A percentile compares a stretch with the other conserved stretches of the same genome.
Evolutionary conservation across 73 alveolate species (phyloP).

Genomic region (Paramecium octaurelia): DNA sequence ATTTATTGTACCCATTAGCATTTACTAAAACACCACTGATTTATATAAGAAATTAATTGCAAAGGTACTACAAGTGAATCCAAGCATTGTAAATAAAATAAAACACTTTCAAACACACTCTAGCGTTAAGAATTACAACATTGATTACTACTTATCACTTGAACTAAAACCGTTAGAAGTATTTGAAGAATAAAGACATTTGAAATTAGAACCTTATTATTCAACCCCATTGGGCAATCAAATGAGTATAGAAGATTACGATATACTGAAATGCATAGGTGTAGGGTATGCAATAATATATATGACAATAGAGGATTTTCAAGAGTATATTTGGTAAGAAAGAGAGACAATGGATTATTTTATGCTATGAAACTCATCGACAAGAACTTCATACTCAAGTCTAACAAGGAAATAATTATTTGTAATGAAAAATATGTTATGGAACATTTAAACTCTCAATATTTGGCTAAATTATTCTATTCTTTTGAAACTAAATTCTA

Average conservation of each 20-base stretch:
- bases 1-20: neutral
- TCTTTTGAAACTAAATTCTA: constrained; percentile 61
- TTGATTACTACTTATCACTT: constrained; percentile 30
- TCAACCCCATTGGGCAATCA: neutral
- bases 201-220: constrained; percentile 21
- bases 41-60: neutral
- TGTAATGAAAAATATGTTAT: constrained; percentile 45
- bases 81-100: neutral
- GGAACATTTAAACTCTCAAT: constrained; percentile 19
- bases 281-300: neutral
- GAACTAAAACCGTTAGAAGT: constrained; percentile 14
- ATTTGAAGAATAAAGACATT: constrained; percentile 25
- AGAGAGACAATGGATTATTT: neutral
- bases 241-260: constrained; percentile 9
- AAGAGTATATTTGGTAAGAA: constrained; percentile 42
- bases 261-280: constrained; percentile 32
- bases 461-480: constrained; percentile 50
- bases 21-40: constrained; percentile 14
- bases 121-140: neutral
- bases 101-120: constrained; percentile 9
- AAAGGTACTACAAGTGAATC: neutral
- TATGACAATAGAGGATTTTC: neutral
- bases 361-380: constrained; percentile 53
- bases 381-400: constrained; percentile 23
- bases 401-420: constrained; percentile 40